These are phyloP conservation scores for Venturia asperata DNA, from an alignment of 2,329 filamentous ascomycete genomes.

Conservation along the genomic window DNA sequence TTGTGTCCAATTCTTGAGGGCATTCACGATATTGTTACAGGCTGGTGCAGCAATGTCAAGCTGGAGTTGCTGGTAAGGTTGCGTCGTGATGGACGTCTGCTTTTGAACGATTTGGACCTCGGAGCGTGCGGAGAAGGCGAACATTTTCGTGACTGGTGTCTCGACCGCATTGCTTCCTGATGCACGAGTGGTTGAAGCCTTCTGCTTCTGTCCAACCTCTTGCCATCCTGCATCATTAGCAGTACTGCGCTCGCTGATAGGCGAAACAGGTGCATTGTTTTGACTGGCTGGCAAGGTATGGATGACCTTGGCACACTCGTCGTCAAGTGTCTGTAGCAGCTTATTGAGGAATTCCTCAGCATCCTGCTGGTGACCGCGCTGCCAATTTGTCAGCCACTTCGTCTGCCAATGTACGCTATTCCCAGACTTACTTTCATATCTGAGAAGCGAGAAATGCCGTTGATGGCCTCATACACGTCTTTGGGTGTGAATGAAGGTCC, in stretches of 20 bases:
- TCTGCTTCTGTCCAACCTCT: slow-evolving; percentile 90
- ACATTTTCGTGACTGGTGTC: slow-evolving; percentile 88
- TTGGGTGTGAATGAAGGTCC: slow-evolving; percentile 89
- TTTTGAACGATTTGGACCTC: slow-evolving; percentile 80
- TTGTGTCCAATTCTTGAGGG: slow-evolving; percentile 74
- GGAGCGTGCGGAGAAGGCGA: slow-evolving; percentile 83
- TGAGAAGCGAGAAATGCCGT: slow-evolving; percentile 76
- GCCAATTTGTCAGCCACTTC: slow-evolving; percentile 22
- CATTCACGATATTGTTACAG: slow-evolving; percentile 86
- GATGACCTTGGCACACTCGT: slow-evolving; percentile 80
- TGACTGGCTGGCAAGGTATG: slow-evolving; percentile 37
- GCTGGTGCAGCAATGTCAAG: slow-evolving; percentile 85
- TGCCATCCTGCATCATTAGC: slow-evolving; percentile 66
- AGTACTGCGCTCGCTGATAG: slow-evolving; percentile 36
- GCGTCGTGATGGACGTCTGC: slow-evolving; percentile 84
- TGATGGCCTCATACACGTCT: slow-evolving; percentile 91
- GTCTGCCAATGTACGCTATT: slow-evolving; percentile 22
- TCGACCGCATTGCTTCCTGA: slow-evolving; percentile 66
- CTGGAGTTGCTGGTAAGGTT: slow-evolving; percentile 90
- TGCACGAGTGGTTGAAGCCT: slow-evolving; percentile 74
- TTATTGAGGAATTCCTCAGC: slow-evolving; percentile 96
- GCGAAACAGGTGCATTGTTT: slow-evolving; percentile 32
- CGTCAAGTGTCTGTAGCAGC: slow-evolving; percentile 82
- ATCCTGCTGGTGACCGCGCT: slow-evolving; percentile 95
- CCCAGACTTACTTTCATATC: slow-evolving; percentile 69